A percentile compares a stretch with the other conserved stretches of the same genome.
These are phyloP conservation scores for Seiridium unicorne DNA, from an alignment of 2,329 filamentous ascomycete species.

Conservation along the genomic window DNA sequence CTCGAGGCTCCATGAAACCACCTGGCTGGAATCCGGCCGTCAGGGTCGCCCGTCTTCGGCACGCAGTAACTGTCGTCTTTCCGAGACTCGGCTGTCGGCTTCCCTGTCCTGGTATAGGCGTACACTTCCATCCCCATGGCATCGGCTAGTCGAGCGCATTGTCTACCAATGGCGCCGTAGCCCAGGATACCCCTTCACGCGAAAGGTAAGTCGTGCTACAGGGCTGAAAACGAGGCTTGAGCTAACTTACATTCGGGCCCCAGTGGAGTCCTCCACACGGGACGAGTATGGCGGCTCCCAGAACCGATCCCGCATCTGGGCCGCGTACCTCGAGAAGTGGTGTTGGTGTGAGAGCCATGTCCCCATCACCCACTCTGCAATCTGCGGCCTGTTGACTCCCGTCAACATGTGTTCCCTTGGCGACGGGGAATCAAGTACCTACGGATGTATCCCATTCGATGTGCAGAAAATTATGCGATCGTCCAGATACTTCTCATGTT, in stretches of 20 bases:
- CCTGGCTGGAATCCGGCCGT: conserved; percentile 35
- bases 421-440: conserved; percentile 14
- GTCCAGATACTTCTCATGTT: conserved; percentile 39
- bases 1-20: conserved; percentile 38
- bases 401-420: not conserved
- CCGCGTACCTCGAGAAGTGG: conserved; percentile 10
- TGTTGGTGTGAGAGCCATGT: conserved; percentile 52
- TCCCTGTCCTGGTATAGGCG: conserved; percentile 65
- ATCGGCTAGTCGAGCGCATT: conserved; percentile 46
- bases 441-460: conserved; percentile 59
- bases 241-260: conserved; percentile 1
- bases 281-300: conserved; percentile 4
- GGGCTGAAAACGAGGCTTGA: not conserved
- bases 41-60: conserved; percentile 53
- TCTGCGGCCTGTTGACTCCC: conserved; percentile 43
- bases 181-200: conserved; percentile 35
- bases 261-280: not conserved
- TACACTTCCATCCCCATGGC: conserved; percentile 66
- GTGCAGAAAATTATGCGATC: conserved; percentile 51
- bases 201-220: not conserved
- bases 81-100: conserved; percentile 56
- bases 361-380: conserved; percentile 54
- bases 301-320: not conserved
- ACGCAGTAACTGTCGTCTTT: conserved; percentile 61
- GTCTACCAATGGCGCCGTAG: conserved; percentile 43